Conservation (phyloP, 2,329 filamentous ascomycete genomes). For the Pseudogymnoascus sp. region DNA sequence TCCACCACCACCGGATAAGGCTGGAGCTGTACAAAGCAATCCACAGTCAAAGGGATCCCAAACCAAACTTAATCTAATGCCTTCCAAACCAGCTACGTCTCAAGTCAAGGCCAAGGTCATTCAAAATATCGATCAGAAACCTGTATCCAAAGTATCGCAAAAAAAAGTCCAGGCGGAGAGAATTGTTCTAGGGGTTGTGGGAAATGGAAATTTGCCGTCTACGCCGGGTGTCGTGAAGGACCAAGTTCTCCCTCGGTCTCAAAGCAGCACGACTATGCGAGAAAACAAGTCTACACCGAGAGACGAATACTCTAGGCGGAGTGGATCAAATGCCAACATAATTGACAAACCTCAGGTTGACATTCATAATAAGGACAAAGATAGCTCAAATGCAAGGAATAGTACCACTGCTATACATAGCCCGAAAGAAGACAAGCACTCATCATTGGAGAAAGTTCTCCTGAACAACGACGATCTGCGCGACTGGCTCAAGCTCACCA, state of each 20-base stretch:
- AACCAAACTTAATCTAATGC: not conserved
- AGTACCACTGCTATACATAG: slow-evolving; percentile 11
- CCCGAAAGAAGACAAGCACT: slow-evolving; percentile 15
- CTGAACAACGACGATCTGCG: slow-evolving; percentile 26
- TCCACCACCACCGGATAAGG: not conserved
- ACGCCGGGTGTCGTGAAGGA: slow-evolving; percentile 7
- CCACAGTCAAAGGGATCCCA: not conserved
- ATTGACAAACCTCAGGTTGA: slow-evolving; percentile 11
- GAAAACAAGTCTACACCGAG: slow-evolving; percentile 14
- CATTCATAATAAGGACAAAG: slow-evolving; percentile 17
- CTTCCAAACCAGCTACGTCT: slow-evolving; percentile 21
- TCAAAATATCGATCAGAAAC: slow-evolving; percentile 9
- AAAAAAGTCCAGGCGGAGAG: slow-evolving; percentile 14
- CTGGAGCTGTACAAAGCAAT: not conserved
- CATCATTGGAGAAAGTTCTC: slow-evolving; percentile 20
- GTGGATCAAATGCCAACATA: not conserved
- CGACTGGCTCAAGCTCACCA: slow-evolving; percentile 31
- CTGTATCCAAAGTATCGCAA: not conserved
- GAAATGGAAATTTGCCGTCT: not conserved
- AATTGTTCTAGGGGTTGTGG: slow-evolving; percentile 18
- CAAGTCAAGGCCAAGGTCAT: slow-evolving; percentile 11
- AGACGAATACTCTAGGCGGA: not conserved
- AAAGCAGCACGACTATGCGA: slow-evolving; percentile 25
- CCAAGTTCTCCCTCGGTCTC: slow-evolving; percentile 21
- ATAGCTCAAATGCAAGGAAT: slow-evolving; percentile 16